phyloP scores from a whole-genome alignment of 164 flowering plant genomes.

The Vitis rupestris region DNA sequence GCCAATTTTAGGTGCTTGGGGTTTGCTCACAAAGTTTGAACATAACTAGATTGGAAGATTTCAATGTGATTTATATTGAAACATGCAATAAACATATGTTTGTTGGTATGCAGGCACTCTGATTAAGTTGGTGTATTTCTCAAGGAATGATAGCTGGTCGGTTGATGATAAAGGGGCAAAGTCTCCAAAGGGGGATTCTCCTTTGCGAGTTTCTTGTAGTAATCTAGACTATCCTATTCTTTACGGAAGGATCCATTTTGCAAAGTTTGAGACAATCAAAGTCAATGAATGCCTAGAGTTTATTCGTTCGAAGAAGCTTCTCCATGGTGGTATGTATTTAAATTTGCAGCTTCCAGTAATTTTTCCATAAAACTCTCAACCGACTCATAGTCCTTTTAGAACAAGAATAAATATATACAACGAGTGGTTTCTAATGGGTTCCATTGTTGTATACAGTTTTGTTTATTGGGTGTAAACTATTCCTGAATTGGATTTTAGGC shows the following conservation, averaged over 20 bases:
- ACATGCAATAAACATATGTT: not conserved
- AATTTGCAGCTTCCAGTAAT: not conserved
- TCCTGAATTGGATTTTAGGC: too few relatives aligned
- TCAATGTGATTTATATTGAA: not conserved
- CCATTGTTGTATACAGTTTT: too few relatives aligned
- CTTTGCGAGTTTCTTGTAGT: slow-evolving; percentile 12
- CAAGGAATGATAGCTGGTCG: slow-evolving; percentile 17
- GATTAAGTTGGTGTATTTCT: slow-evolving; percentile 58
- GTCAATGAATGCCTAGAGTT: slow-evolving; percentile 61
- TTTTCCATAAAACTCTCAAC: not conserved
- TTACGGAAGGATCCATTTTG: slow-evolving; percentile 56
- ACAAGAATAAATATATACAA: too few relatives aligned
- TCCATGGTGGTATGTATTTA: slow-evolving; percentile 32
- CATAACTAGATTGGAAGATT: not conserved
- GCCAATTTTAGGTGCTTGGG: too few relatives aligned
- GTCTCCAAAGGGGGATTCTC: slow-evolving; percentile 10
- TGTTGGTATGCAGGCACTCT: slow-evolving; percentile 60
- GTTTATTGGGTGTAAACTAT: too few relatives aligned
- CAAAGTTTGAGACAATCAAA: slow-evolving; percentile 64
- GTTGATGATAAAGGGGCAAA: slow-evolving; percentile 11
- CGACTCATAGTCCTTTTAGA: too few relatives aligned
- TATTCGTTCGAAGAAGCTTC: slow-evolving; percentile 39
- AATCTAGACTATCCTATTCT: slow-evolving; percentile 14
- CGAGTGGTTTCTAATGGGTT: not conserved
- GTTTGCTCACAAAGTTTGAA: not conserved